Evolutionary conservation across 2,329 filamentous ascomycete species (phyloP).

Genomic region (Colletotrichum scovillei): DNA sequence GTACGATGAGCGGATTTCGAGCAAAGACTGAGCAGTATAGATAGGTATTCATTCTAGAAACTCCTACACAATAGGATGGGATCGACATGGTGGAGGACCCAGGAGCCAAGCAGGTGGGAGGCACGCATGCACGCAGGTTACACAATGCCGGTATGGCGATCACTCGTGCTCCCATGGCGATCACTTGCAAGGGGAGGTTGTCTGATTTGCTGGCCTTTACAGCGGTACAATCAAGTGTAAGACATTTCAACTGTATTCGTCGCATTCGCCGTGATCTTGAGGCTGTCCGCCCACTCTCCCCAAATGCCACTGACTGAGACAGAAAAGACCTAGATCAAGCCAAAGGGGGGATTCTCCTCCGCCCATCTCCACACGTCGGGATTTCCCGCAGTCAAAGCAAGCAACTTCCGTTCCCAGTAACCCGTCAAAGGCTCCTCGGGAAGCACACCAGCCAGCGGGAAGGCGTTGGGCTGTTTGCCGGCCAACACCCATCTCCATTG

Average conservation of each 20-base stretch:
- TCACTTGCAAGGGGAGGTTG: background rate
- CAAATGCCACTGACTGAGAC: conserved; percentile 6
- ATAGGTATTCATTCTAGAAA: background rate
- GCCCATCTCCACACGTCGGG: conserved; percentile 50
- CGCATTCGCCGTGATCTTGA: background rate
- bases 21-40: background rate
- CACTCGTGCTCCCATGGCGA: background rate
- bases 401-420: conserved; percentile 58
- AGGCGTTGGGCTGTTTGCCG: conserved; percentile 51
- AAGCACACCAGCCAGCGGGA: conserved; percentile 54
- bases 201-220: background rate
- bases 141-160: background rate
- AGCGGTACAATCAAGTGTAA: background rate
- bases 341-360: conserved; percentile 9
- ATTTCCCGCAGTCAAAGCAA: conserved; percentile 55
- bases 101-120: no score
- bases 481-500: conserved; percentile 67
- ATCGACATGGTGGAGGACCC: background rate
- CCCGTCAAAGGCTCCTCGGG: conserved; percentile 64
- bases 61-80: background rate
- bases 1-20: no score
- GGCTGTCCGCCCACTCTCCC: background rate
- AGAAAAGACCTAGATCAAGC: conserved; percentile 2
- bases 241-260: conserved; percentile 8
- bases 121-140: no score